phyloP scores from a whole-genome alignment of 371 early-diverging fungal genomes.

The Dinochytrium kinnereticum region DNA sequence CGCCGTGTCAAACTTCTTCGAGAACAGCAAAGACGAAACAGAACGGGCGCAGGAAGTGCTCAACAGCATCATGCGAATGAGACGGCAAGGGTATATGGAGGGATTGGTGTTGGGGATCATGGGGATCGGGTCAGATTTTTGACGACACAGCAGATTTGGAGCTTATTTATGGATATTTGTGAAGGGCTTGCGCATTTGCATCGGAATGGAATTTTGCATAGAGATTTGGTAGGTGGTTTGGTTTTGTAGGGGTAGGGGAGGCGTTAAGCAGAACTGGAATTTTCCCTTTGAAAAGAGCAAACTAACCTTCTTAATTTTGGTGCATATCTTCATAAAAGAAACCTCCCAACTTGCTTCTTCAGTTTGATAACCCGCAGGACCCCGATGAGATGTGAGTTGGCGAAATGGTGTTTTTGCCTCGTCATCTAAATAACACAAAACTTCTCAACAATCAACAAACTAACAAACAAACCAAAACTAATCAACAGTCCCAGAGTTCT shows the following conservation, averaged over 20 bases:
- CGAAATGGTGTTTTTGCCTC: background rate
- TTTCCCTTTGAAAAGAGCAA: background rate
- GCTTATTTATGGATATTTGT: constrained; percentile 86
- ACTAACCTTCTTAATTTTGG: constrained; percentile 10
- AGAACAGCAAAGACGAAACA: constrained; percentile 15
- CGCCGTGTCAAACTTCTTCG: constrained; percentile 27
- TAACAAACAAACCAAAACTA: background rate
- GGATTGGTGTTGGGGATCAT: constrained; percentile 40
- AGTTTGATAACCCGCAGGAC: constrained; percentile 57
- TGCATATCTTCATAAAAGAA: constrained; percentile 51
- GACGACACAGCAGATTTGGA: constrained; percentile 74
- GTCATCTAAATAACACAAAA: no score
- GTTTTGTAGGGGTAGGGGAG: constrained; percentile 4
- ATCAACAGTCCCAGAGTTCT: constrained; percentile 73
- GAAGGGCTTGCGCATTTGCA: constrained; percentile 88
- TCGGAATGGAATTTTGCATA: constrained; percentile 80
- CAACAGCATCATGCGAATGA: constrained; percentile 1
- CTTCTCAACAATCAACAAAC: no score
- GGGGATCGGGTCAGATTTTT: constrained; percentile 55
- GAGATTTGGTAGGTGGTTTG: constrained; percentile 64
- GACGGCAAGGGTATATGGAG: constrained; percentile 39
- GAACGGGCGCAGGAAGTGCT: background rate
- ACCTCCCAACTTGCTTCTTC: constrained; percentile 87
- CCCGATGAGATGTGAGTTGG: constrained; percentile 37
- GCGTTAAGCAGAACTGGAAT: no score